Evolutionary conservation across 2,329 filamentous ascomycete species (phyloP), one percentile per base, ranked within the genome.

Genomic region (Neurospora sp.): DNA sequence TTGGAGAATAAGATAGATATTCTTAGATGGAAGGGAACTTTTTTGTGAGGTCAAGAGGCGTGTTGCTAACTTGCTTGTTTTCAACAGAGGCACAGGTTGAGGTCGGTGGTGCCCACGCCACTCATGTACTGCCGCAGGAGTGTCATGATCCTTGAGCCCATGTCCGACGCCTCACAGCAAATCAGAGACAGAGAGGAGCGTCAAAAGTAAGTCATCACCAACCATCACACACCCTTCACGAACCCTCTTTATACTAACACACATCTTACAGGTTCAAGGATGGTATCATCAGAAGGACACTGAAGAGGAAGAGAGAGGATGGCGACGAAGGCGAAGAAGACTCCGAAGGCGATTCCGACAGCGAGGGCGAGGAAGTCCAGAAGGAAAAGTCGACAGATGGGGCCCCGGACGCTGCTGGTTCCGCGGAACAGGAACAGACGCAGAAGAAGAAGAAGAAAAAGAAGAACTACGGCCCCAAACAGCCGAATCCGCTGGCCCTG

Each of bases 101-200:
- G 75, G 39, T 74, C 72, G 7, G 75, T 76, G 68, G 74, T 75
- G 39, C 73, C 75, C 13, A 76, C 75, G 67, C 92, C 92, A 23
- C 79, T 95, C 72, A 87, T 96, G 66, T 95, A 95, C 78, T 91
- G 95, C 74, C 89, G 89, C 73, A 84, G 91, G 70, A 92, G 90
- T 72, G 91, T 96, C 69, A 92, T 95, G 87, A 75, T 76, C 62
- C 71, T 76, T 7, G 75, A 76, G 69, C 75, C 78, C 43, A 78
- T 96, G 90, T 89, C 91, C 19, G 85, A 84, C 46, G 85, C 85
- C 69, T 91, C 89, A 17, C 86, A 85, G 46, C 84, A 87, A 70
- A 84, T 88, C 66, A 86, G 90, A 72, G 86, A 90, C 68, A 83
- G 83, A 71, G 91, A 92, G 72, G 93, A 96, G 83, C 87, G 85